Evolutionary conservation across 2,329 filamentous ascomycete genomes (phyloP), one percentile per base, ranked within the genome.

Genomic region (Paradendryphiella salina): DNA sequence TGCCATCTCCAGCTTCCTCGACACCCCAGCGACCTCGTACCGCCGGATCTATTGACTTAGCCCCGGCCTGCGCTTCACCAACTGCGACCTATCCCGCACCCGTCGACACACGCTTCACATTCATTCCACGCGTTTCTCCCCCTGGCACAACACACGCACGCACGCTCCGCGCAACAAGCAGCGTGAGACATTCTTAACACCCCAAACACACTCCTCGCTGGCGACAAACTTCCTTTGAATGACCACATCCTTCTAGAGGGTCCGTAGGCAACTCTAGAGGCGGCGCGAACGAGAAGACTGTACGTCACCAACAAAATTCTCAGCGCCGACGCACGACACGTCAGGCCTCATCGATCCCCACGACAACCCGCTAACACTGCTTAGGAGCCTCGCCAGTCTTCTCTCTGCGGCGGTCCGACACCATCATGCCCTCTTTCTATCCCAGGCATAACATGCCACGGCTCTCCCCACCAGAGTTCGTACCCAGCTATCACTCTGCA

Each of bases 391-490:
- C 63, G 62, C 71, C 74, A 61, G 73, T 77, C 77, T 76, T 73
- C 73, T 74, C 50, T 59, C 61, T 62, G 61, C 68, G 58, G 65
- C 60, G 61, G 57, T 59, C 59, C 56, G 57, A 57, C 59, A 63
- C 66, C 67, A 75, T 62, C 69, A 81, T 81, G 79, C 78, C 78
- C 60, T 76, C 77, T 63, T 79, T 79, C 67, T 79, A 79, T 63
- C 74, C 75, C 43, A 73, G 76, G 51, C 74, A 76, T 57, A 67
- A 73, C 54, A 66, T 75, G 70, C 71, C 73, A 46, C 67, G 72
- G 57, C 73, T 79, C 53, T 80, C 79, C 41, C 78, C 79, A 9
- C 78, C 78, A 52, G 78, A 80, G 61, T 77, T 75, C 55, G 67
- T 75, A 34, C 73, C 74, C 31, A 74, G 64, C 59, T 75, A 75